Conservation (phyloP, 192 early-diverging fungal genomes). For the Podila minutissima region DNA sequence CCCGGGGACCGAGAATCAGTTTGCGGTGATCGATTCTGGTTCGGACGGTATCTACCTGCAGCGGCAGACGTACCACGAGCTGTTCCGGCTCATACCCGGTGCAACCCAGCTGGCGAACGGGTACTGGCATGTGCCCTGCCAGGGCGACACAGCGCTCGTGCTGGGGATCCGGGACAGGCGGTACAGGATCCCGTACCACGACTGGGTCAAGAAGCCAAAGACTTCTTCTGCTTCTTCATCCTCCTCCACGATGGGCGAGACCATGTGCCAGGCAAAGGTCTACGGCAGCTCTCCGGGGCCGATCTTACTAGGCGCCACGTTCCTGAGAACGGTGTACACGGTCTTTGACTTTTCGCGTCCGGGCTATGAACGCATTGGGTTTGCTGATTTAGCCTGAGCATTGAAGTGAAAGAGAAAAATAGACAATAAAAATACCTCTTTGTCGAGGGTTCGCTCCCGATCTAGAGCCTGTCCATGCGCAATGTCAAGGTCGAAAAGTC, state of each 20-base stretch:
- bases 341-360: slow-evolving; percentile 37
- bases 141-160: slow-evolving; percentile 8
- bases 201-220: slow-evolving; percentile 34
- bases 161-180: slow-evolving; percentile 11
- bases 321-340: slow-evolving; percentile 37
- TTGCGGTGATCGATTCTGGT: slow-evolving; percentile 44
- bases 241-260: background rate
- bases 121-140: slow-evolving; percentile 39
- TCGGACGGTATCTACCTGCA: slow-evolving; percentile 42
- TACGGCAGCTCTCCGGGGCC: slow-evolving; percentile 42
- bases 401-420: too few relatives aligned
- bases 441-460: slow-evolving; percentile 3
- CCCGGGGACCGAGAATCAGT: slow-evolving; percentile 17
- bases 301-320: slow-evolving; percentile 19
- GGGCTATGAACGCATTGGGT: slow-evolving; percentile 29
- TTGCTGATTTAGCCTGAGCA: slow-evolving; percentile 9
- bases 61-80: slow-evolving; percentile 9
- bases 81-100: slow-evolving; percentile 14
- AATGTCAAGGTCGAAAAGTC: slow-evolving; percentile 17
- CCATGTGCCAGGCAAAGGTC: slow-evolving; percentile 41
- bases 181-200: slow-evolving; percentile 30
- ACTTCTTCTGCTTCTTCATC: background rate
- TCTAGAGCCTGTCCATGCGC: background rate
- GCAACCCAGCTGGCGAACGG: slow-evolving; percentile 17
- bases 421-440: too few relatives aligned